Percentiles rank a stretch among this genome's conserved stretches.
phyloP scores from a whole-genome alignment of 805 yeast species.

The Yamadazyma nakazawae region DNA sequence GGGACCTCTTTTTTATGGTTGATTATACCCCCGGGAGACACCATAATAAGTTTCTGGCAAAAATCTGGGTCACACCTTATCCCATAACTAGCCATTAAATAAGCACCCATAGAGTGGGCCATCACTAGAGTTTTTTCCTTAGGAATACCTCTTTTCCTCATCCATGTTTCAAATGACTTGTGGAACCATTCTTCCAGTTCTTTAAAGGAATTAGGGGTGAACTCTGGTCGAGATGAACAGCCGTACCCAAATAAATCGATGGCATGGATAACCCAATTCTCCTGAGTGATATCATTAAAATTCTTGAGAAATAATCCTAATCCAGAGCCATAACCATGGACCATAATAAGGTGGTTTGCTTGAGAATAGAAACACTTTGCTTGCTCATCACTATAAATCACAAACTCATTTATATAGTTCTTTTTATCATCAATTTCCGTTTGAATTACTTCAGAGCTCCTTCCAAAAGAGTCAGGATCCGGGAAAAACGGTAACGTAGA shows the following conservation, averaged over 20 bases:
- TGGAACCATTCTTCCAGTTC: constrained; percentile 62
- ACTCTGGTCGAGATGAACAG: constrained; percentile 72
- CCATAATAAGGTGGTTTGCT: constrained; percentile 39
- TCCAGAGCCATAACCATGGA: constrained; percentile 46
- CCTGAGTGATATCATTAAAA: constrained; percentile 25
- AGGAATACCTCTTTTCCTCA: constrained; percentile 39
- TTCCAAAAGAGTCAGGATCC: constrained; percentile 24
- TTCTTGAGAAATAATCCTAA: constrained; percentile 43
- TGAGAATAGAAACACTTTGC: constrained; percentile 15
- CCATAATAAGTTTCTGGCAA: constrained; percentile 67
- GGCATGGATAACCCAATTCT: constrained; percentile 75
- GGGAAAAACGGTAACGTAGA: constrained; percentile 47
- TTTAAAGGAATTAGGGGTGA: constrained; percentile 37
- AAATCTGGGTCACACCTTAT: constrained; percentile 52
- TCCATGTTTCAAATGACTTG: constrained; percentile 65
- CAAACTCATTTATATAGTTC: constrained; percentile 39
- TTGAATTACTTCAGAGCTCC: constrained; percentile 29
- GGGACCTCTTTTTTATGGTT: constrained; percentile 40
- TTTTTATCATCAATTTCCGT: constrained; percentile 25
- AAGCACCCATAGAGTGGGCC: constrained; percentile 95
- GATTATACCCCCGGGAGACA: constrained; percentile 87
- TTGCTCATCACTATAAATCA: constrained; percentile 30
- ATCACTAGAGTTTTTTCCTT: constrained; percentile 50
- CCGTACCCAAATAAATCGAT: constrained; percentile 91
- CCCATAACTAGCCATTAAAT: constrained; percentile 67